Conservation (phyloP, 2,329 filamentous ascomycete species). For the Paecilomyces formosus region DNA sequence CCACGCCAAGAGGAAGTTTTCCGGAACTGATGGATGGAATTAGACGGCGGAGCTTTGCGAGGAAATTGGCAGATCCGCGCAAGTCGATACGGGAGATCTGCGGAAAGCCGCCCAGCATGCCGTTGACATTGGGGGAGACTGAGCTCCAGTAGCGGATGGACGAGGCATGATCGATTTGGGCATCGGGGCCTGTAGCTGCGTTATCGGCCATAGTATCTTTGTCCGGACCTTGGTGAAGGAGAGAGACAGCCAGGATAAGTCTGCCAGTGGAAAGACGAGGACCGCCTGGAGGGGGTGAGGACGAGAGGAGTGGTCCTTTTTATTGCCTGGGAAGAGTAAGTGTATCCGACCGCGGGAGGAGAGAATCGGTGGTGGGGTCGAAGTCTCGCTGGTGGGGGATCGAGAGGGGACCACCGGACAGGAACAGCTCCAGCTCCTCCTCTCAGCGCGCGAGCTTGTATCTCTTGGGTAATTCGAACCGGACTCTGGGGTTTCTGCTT, state of each 20-base stretch:
- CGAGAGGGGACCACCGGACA: not conserved
- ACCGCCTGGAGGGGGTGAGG: not conserved
- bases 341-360: slow-evolving; percentile 20
- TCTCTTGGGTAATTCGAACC: not conserved
- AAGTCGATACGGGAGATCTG: slow-evolving; percentile 64
- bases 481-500: not conserved
- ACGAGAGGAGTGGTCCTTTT: not conserved
- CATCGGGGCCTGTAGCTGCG: slow-evolving; percentile 12
- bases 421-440: not conserved
- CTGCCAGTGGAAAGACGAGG: not conserved
- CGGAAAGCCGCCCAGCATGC: slow-evolving; percentile 65
- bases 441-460: not conserved
- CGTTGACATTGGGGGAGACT: slow-evolving; percentile 46
- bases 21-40: slow-evolving; percentile 10
- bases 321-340: slow-evolving; percentile 23
- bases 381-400: not conserved
- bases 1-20: slow-evolving; percentile 37
- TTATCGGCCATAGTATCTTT: slow-evolving; percentile 1
- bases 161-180: slow-evolving; percentile 19
- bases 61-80: slow-evolving; percentile 61
- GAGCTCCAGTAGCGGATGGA: slow-evolving; percentile 30
- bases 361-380: slow-evolving; percentile 1
- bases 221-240: not conserved
- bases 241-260: too few relatives aligned
- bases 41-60: slow-evolving; percentile 54